Percentiles rank a stretch among this genome's conserved stretches.
phyloP scores from a whole-genome alignment of 2,329 filamentous ascomycete species.

The Emmonsia crescens region DNA sequence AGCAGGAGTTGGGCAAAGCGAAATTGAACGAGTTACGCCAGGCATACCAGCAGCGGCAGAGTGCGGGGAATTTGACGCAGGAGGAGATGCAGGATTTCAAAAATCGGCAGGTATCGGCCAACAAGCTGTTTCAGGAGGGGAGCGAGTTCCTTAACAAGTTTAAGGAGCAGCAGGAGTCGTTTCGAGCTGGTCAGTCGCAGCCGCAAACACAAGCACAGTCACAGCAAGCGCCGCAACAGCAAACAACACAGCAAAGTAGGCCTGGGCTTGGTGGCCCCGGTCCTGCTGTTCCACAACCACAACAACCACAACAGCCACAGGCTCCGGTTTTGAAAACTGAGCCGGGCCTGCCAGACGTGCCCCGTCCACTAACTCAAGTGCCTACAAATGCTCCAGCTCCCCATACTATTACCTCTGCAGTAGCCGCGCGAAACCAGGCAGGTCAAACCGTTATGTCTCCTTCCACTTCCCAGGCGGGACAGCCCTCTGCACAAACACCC shows the following conservation, averaged over 20 bases:
- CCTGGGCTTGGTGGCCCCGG: conserved; percentile 10
- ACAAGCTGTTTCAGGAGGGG: conserved; percentile 34
- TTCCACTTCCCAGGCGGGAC: conserved; percentile 24
- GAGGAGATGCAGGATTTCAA: conserved; percentile 36
- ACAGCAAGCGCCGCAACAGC: conserved; percentile 14
- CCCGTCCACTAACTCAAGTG: neutral
- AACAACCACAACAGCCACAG: conserved; percentile 9
- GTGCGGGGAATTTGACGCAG: conserved; percentile 28
- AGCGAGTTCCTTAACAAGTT: conserved; percentile 38
- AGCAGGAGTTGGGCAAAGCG: conserved; percentile 37
- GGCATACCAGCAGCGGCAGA: conserved; percentile 28
- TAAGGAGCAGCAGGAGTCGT: conserved; percentile 38
- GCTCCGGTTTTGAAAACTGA: conserved; percentile 9
- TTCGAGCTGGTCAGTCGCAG: conserved; percentile 30
- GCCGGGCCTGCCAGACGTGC: neutral
- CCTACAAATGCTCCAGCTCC: conserved; percentile 27
- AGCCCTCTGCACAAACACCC: conserved; percentile 22
- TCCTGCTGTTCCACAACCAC: conserved; percentile 5
- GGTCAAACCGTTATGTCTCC: conserved; percentile 29
- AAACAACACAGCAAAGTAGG: conserved; percentile 8
- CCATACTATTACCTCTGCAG: conserved; percentile 39
- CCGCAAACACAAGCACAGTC: conserved; percentile 16
- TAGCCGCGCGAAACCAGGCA: conserved; percentile 34
- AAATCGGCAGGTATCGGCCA: conserved; percentile 29
- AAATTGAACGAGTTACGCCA: conserved; percentile 33